Evolutionary conservation across 2,329 filamentous ascomycete genomes (phyloP).

Genomic region (Colletotrichum orbiculare): DNA sequence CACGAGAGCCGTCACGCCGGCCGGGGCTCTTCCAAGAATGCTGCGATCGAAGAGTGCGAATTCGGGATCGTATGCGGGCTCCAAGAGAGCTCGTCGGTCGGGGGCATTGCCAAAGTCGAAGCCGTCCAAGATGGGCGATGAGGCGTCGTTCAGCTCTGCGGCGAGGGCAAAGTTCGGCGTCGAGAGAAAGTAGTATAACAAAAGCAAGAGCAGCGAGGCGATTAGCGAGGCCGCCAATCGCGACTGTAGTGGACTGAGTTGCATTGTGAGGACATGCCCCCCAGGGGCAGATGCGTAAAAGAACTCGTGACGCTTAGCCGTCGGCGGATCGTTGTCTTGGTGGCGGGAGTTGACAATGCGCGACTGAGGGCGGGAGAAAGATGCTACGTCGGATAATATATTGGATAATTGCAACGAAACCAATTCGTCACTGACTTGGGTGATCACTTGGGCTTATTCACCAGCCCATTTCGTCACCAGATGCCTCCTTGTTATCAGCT

Average conservation of each 20-base stretch:
- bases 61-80: slow-evolving; percentile 65
- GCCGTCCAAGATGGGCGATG: slow-evolving; percentile 41
- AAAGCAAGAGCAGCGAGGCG: slow-evolving; percentile 68
- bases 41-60: slow-evolving; percentile 71
- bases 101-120: slow-evolving; percentile 33
- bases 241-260: slow-evolving; percentile 77
- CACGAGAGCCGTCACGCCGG: slow-evolving; percentile 58
- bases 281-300: slow-evolving; percentile 45
- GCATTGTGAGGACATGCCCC: slow-evolving; percentile 61
- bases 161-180: slow-evolving; percentile 72
- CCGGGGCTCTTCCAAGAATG: slow-evolving; percentile 70
- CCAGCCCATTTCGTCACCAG: slow-evolving; percentile 26
- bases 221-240: slow-evolving; percentile 75
- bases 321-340: slow-evolving; percentile 6
- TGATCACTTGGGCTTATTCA: slow-evolving; percentile 19
- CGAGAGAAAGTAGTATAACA: slow-evolving; percentile 71
- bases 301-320: slow-evolving; percentile 8
- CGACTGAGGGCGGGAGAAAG: background rate
- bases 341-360: too few relatives aligned
- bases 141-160: slow-evolving; percentile 55
- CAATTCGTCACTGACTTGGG: slow-evolving; percentile 12
- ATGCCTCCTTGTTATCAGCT: slow-evolving; percentile 4
- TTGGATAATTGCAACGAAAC: slow-evolving; percentile 18
- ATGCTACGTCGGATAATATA: background rate
- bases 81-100: slow-evolving; percentile 37